Base-by-base conservation (phyloP, 208 protist species). In the Trypanosoma mega region DNA sequence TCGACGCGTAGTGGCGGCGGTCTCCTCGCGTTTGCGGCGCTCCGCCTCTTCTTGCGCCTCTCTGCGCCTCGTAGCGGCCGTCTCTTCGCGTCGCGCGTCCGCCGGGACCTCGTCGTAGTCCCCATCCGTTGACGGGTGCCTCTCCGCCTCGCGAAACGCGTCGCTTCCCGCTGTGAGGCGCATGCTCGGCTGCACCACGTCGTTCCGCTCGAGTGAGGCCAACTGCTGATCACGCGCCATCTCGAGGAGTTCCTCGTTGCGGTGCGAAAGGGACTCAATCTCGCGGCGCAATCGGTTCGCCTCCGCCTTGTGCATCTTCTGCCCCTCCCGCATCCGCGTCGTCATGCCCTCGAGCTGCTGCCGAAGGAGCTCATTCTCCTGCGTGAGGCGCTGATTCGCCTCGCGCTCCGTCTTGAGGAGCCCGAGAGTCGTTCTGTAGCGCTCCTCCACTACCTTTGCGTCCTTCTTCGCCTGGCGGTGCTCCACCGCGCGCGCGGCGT, bases 331-430 rank as follows among this genome's bases (percentile, higher is more conserved):
- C 77, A 92, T 74, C 23, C 76, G 73, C 23, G 59, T 71, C 5
- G 89, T 96, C 43, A 89, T 61, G 20, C 83, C 72, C 64, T 96
- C 81, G 26, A 96, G 80, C 60, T 93, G 86, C 14, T 76, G 51
- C 9, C 80, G 80, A 43, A 96, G 74, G 16, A 76, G 46, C 33
- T 95, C 85, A 63, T 92, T 93, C 65, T 95, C 89, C 53, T 85
- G 71, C 53, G 57, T 65, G 20, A 95, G 72, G 20, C 74, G 72
- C 2, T 74, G 54, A 53, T 82, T 93, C 11, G 72, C 62, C 57
- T 93, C 86, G 2, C 82, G 68, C 75, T 96, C 89, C 24, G 68
- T 80, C 62, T 69, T 71, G 1, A 96, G 71, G 23, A 92, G 61
- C n/a, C 68, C 69, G 7, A 82, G 78, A 4, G 83, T 77, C 45